phyloP scores from a whole-genome alignment of 1,284 basidiomycete species.

The Leccinum subrobustum region DNA sequence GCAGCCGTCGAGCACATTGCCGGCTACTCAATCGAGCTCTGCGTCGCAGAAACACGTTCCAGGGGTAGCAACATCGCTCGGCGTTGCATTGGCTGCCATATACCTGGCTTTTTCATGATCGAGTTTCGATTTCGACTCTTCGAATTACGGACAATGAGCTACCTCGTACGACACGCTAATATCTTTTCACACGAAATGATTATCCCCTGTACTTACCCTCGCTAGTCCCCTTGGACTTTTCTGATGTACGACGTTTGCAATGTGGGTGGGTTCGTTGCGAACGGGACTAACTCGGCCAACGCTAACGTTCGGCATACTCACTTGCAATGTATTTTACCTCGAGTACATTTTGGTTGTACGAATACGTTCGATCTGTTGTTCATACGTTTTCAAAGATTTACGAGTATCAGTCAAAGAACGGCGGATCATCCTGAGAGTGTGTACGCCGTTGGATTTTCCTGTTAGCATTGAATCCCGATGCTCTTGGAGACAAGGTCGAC shows the following conservation, averaged over 20 bases:
- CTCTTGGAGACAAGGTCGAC: not conserved
- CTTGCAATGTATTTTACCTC: conserved; percentile 21
- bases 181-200: conserved; percentile 9
- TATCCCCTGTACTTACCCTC: conserved; percentile 16
- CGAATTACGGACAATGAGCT: conserved; percentile 13
- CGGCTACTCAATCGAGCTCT: conserved; percentile 21
- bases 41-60: conserved; percentile 29
- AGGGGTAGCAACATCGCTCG: conserved; percentile 11
- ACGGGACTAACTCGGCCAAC: conserved; percentile 11
- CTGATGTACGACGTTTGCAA: conserved; percentile 23
- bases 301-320: conserved; percentile 13
- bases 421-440: not conserved
- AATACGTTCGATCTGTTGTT: conserved; percentile 3
- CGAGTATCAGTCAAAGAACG: conserved; percentile 17
- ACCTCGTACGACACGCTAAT: conserved; percentile 10
- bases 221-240: not conserved
- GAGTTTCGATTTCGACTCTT: conserved; percentile 8
- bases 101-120: conserved; percentile 24
- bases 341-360: conserved; percentile 28
- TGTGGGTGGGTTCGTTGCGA: conserved; percentile 11
- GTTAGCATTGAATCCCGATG: not conserved
- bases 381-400: not conserved
- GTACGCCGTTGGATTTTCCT: not conserved
- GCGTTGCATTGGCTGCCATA: conserved; percentile 15
- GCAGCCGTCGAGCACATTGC: conserved; percentile 2